Conservation (phyloP, 208 protist species). For the Kentomonas sorsogonicus region DNA sequence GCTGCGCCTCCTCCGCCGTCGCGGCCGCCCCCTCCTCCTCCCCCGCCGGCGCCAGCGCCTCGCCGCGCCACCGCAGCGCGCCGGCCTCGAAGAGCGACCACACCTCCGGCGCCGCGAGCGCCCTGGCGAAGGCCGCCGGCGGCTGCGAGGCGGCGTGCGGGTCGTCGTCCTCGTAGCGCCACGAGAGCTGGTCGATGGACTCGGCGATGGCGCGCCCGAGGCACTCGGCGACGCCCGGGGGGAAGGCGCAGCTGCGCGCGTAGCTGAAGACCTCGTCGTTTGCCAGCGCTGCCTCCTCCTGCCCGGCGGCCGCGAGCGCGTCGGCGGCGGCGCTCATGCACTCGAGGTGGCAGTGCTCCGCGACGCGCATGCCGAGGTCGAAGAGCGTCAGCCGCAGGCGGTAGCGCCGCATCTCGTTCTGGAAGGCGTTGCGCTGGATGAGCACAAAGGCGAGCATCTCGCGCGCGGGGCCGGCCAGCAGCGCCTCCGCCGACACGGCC, state of each 20-base stretch:
- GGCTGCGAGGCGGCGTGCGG: neutral
- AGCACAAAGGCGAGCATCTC: slow-evolving; percentile 79
- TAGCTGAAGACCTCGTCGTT: slow-evolving; percentile 77
- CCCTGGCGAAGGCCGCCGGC: neutral
- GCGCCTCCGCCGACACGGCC: slow-evolving; percentile 12
- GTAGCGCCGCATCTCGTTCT: slow-evolving; percentile 81
- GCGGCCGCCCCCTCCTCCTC: neutral
- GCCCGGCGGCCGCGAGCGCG: slow-evolving; percentile 23
- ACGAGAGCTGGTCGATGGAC: slow-evolving; percentile 64
- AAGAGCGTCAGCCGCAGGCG: slow-evolving; percentile 78
- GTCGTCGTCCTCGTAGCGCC: slow-evolving; percentile 17
- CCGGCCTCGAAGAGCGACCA: slow-evolving; percentile 2
- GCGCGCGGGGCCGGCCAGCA: slow-evolving; percentile 44
- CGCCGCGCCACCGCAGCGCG: neutral
- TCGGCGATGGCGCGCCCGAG: slow-evolving; percentile 66
- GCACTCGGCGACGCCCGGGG: slow-evolving; percentile 39
- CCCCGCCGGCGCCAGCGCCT: neutral
- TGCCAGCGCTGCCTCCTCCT: slow-evolving; percentile 31
- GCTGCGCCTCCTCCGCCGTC: neutral
- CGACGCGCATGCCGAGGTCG: slow-evolving; percentile 76
- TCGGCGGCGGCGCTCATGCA: slow-evolving; percentile 71
- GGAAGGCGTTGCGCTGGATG: slow-evolving; percentile 79
- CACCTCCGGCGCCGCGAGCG: neutral
- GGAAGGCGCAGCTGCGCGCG: slow-evolving; percentile 64
- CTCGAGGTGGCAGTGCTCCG: slow-evolving; percentile 81